These are phyloP conservation scores for Aristolochia contorta DNA, from an alignment of 164 flowering plant species.

Conservation along the genomic window DNA sequence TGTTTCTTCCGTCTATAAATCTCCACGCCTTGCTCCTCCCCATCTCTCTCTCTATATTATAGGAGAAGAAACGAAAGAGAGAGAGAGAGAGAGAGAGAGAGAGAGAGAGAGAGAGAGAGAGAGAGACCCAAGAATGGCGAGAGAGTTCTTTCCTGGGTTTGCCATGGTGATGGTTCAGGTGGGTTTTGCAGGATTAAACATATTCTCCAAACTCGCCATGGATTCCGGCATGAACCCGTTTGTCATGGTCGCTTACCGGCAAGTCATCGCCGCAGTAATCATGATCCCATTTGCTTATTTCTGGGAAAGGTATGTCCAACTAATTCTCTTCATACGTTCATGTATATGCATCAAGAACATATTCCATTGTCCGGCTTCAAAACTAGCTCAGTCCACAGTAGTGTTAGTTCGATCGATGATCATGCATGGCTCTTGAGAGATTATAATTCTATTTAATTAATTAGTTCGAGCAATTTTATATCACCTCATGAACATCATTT, in stretches of 20 bases:
- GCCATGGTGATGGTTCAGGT: conserved; percentile 55
- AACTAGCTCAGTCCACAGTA: too few relatives aligned
- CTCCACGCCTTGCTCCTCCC: background rate
- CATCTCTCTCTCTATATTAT: background rate
- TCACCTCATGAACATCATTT: too few relatives aligned
- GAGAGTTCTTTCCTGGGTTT: conserved; percentile 36
- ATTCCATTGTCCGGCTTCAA: too few relatives aligned
- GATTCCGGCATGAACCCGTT: conserved; percentile 66
- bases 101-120: background rate
- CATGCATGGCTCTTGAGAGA: too few relatives aligned
- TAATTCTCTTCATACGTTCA: too few relatives aligned
- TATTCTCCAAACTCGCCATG: conserved; percentile 53
- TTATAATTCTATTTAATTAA: too few relatives aligned
- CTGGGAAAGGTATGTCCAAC: conserved; percentile 41
- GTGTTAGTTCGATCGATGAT: too few relatives aligned
- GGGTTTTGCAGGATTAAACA: conserved; percentile 57
- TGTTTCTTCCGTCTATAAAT: background rate
- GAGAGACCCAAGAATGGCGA: conserved; percentile 2
- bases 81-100: background rate
- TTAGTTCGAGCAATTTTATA: too few relatives aligned
- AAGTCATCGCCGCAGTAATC: conserved; percentile 47
- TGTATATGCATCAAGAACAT: too few relatives aligned
- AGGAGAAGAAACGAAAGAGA: background rate
- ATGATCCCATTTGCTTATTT: conserved; percentile 47
- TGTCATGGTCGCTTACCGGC: conserved; percentile 59